Conservation (phyloP, 805 yeast genomes). For the Kodamaea nitidulidarum region DNA sequence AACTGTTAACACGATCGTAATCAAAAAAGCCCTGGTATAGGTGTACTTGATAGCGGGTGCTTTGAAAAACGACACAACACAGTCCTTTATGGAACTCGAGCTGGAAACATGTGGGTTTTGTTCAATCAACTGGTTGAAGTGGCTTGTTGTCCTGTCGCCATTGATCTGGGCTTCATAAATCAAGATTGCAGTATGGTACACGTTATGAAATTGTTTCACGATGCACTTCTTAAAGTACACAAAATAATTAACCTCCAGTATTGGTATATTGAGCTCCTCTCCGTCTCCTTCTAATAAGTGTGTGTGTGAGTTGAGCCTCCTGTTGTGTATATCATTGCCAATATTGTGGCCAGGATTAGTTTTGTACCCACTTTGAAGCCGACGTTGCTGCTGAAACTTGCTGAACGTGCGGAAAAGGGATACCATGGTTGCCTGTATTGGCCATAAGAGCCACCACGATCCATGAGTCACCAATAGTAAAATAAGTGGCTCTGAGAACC, state of each 20-base stretch:
- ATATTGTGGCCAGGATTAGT: slow-evolving; percentile 17
- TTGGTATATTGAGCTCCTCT: slow-evolving; percentile 11
- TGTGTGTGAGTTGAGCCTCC: slow-evolving; percentile 28
- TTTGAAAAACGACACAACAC: slow-evolving; percentile 32
- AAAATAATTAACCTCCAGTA: slow-evolving; percentile 14
- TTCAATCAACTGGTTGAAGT: slow-evolving; percentile 32
- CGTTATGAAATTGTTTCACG: slow-evolving; percentile 41
- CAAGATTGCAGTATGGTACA: slow-evolving; percentile 40
- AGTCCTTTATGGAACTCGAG: slow-evolving; percentile 28
- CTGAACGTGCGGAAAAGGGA: slow-evolving; percentile 43
- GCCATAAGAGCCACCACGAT: slow-evolving; percentile 72
- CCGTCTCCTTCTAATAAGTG: slow-evolving; percentile 20
- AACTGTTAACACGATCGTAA: slow-evolving; percentile 57
- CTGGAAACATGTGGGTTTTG: slow-evolving; percentile 35
- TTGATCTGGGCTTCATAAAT: slow-evolving; percentile 40
- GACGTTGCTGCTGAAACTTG: slow-evolving; percentile 18
- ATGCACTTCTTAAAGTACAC: slow-evolving; percentile 33
- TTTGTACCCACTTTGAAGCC: slow-evolving; percentile 9
- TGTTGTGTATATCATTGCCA: slow-evolving; percentile 21
- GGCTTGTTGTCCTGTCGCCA: slow-evolving; percentile 28
- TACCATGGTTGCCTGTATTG: slow-evolving; percentile 53
- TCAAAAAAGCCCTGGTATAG: slow-evolving; percentile 35
- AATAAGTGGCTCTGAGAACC: slow-evolving; percentile 66
- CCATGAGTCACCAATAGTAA: slow-evolving; percentile 70
- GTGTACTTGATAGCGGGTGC: slow-evolving; percentile 51